These are phyloP conservation scores for Candida buenavistaensis DNA, from an alignment of 1,139 yeast species.

Conservation along the genomic window DNA sequence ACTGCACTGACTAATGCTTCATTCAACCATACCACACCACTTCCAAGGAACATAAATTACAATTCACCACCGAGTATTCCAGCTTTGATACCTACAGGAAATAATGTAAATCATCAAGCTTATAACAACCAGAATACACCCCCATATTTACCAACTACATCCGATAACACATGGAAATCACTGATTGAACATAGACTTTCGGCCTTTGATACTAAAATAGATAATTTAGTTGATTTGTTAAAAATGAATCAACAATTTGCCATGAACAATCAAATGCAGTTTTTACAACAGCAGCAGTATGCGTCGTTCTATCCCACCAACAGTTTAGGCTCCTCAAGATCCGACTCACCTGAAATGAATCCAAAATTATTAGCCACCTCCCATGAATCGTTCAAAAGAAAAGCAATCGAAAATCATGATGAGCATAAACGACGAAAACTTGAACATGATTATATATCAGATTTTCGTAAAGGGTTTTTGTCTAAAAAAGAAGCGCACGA, in stretches of 20 bases:
- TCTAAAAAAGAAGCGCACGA: slow-evolving; percentile 47
- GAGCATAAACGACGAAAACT: slow-evolving; percentile 5
- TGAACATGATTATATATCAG: slow-evolving; percentile 19
- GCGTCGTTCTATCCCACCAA: no score
- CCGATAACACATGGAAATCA: slow-evolving; percentile 36
- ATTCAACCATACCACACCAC: slow-evolving; percentile 1
- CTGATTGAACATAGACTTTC: slow-evolving; percentile 47
- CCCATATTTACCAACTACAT: slow-evolving; percentile 2
- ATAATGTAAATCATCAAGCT: slow-evolving; percentile 1
- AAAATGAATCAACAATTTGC: slow-evolving; percentile 33
- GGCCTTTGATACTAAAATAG: slow-evolving; percentile 47
- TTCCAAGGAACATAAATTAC: neutral
- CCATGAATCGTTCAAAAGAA: neutral
- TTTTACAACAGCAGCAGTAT: slow-evolving; percentile 8
- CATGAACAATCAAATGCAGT: slow-evolving; percentile 19
- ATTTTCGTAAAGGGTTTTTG: slow-evolving; percentile 39
- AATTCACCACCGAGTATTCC: slow-evolving; percentile 1
- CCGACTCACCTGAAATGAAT: slow-evolving; percentile 3
- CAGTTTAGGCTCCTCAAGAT: neutral
- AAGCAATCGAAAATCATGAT: slow-evolving; percentile 6
- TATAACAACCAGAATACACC: neutral
- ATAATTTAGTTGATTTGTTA: slow-evolving; percentile 40
- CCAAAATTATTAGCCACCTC: neutral
- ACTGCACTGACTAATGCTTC: neutral
- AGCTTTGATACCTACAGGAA: slow-evolving; percentile 3